phyloP scores from a whole-genome alignment of 495 filamentous ascomycete genomes.

The Aspergillus kassunensis region DNA sequence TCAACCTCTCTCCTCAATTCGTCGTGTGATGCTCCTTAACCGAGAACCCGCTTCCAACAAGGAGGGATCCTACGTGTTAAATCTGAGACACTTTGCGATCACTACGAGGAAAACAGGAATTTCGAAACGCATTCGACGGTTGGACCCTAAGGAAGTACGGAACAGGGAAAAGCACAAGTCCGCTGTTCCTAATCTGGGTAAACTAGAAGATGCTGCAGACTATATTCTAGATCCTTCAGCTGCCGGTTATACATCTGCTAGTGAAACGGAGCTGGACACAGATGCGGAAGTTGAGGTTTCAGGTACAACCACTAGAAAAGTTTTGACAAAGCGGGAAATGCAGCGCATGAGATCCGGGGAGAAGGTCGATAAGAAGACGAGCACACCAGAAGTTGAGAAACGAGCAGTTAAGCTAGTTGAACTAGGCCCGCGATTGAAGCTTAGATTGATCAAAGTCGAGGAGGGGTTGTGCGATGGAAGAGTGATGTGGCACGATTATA shows the following conservation, averaged over 20 bases:
- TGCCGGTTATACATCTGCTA: slow-evolving; percentile 86
- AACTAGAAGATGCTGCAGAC: slow-evolving; percentile 89
- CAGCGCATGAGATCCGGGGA: slow-evolving; percentile 47
- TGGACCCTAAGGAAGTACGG: slow-evolving; percentile 81
- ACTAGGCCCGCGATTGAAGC: slow-evolving; percentile 81
- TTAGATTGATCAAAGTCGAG: slow-evolving; percentile 93
- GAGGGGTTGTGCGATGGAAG: slow-evolving; percentile 88
- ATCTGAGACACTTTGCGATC: slow-evolving; percentile 92
- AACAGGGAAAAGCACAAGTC: slow-evolving; percentile 60
- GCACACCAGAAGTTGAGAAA: slow-evolving; percentile 60
- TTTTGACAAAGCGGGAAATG: slow-evolving; percentile 61
- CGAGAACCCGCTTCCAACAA: slow-evolving; percentile 56
- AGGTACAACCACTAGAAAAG: slow-evolving; percentile 64
- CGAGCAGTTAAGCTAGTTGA: slow-evolving; percentile 87
- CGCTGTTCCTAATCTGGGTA: slow-evolving; percentile 81
- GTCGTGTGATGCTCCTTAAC: slow-evolving; percentile 84
- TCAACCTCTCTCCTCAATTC: slow-evolving; percentile 82
- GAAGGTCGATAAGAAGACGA: slow-evolving; percentile 33
- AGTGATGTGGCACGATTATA: slow-evolving; percentile 95
- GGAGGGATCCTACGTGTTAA: slow-evolving; percentile 75
- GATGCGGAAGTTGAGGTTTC: slow-evolving; percentile 94
- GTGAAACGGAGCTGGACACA: slow-evolving; percentile 86
- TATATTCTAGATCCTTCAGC: slow-evolving; percentile 85
- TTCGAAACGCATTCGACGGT: slow-evolving; percentile 72
- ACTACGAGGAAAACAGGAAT: slow-evolving; percentile 80